Base-by-base conservation (phyloP, 495 filamentous ascomycete species). In the Tetracladium marchalianum region DNA sequence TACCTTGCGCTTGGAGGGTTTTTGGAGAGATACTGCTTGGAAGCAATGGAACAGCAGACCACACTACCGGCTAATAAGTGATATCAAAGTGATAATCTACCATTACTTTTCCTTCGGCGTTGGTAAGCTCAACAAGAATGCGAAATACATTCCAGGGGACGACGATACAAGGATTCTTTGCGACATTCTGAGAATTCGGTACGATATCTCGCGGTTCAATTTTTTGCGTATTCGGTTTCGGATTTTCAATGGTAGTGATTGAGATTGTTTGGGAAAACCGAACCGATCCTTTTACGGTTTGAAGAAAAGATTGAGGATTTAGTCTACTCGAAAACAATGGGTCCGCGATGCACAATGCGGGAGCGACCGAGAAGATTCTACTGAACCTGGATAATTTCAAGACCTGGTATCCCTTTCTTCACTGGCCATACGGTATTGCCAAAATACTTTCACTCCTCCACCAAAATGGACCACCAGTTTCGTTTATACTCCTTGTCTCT, bases 221-320 rank as follows among this genome's bases (percentile, higher is more conserved):
- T 44, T 78, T 95, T 57, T 85, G 82, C 60, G 56, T 74, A 90
- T 56, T 77, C 80, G 50, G 84, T 81, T n/a, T 80, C 90, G 1
- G 93, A 99, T 64, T 63, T 72, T 46, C 82, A 84, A 69, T 83
- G 41, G 76, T 88, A 52, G 72, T 93, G 63, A 58, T 93, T 34
- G 61, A 66, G 40, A 65, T 90, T 65, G 65, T 86, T n/a, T 19
- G 75, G 73, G 41, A 58, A 54, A 11, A 54, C 69, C 39, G 76
- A 77, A 36, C 67, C 74, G 15, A 71, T 92, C 22, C 52, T 71
- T 49, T 87, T 80, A 2, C 62, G 74, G 16, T 85, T 84, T 75
- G 93, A 99, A 61, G 87, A 80, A 16, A 75, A 71, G 44, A 58
- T 59, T 35, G 80, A 93, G 35, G 88, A 96, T 60, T 97, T 90